Evolutionary conservation across 2,329 filamentous ascomycete genomes (phyloP).

Genomic region (Arachnomyces sp.): DNA sequence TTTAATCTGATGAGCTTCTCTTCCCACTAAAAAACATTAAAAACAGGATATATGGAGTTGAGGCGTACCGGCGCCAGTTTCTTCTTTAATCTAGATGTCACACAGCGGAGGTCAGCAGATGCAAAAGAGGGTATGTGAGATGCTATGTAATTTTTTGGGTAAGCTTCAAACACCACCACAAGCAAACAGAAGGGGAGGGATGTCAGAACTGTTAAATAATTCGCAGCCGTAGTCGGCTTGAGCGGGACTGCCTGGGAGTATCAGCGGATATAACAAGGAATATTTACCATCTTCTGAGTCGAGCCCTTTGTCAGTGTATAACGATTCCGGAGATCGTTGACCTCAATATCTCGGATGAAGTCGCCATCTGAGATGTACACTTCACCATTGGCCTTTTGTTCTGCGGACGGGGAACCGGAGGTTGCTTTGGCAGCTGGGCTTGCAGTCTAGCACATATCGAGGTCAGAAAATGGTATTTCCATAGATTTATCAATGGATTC

Average conservation of each 20-base stretch:
- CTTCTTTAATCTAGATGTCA: constrained; percentile 98
- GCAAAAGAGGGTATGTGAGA: constrained; percentile 59
- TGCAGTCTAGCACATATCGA: constrained; percentile 26
- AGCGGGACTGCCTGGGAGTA: constrained; percentile 43
- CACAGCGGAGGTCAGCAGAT: constrained; percentile 86
- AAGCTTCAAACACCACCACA: constrained; percentile 61
- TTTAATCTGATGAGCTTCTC: constrained; percentile 61
- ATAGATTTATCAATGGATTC: neutral
- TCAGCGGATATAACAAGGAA: constrained; percentile 63
- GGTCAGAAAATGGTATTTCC: constrained; percentile 10
- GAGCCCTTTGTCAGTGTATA: constrained; percentile 96
- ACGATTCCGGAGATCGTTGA: constrained; percentile 94
- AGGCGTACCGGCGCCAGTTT: constrained; percentile 97
- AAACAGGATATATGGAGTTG: constrained; percentile 37
- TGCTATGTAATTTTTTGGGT: constrained; percentile 59
- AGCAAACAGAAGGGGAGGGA: constrained; percentile 26
- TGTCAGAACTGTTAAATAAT: constrained; percentile 7
- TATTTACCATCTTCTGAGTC: constrained; percentile 99
- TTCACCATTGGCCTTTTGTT: constrained; percentile 59
- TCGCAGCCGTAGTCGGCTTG: constrained; percentile 30
- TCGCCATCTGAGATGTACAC: constrained; percentile 95
- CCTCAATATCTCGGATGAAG: constrained; percentile 97
- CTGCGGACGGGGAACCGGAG: constrained; percentile 45
- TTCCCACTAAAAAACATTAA: constrained; percentile 43
- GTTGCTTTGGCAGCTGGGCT: constrained; percentile 44